Evolutionary conservation across 495 filamentous ascomycete genomes (phyloP), one percentile per base, ranked within the genome.

Genomic region (Amniculicola lignicola): DNA sequence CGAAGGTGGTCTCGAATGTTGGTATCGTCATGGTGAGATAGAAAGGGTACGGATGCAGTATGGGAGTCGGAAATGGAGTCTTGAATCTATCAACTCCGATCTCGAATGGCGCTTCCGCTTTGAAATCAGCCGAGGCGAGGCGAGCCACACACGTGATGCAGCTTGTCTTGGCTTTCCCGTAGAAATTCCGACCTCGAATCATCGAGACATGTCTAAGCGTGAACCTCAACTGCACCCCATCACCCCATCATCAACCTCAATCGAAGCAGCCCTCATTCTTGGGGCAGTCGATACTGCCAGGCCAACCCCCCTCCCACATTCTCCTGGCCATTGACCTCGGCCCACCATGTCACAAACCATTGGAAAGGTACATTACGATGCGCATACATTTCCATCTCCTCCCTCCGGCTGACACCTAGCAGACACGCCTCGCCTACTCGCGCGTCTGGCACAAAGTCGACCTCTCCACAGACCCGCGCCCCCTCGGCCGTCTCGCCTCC

Each of bases 341-440:
- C 15, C 41, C 37, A 51, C 74, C 33, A 87, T 87, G 83, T 88
- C 84, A 51, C 83, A 84, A 73, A 84, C 77, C 28, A 71, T 85
- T 65, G 84, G 84, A 61, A 74, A 78, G 67, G 85, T 87, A 77
- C 60, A 75, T 60, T 12, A 29, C 21, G 29, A 47, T 18, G 1
- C 27, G 36, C 27, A 28, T 10, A 36, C 38, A 33, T n/a, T 14
- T 10, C 28, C 40, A 33, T 22, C 39, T 43, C 16, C 27, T 39
- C 2, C 9, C 10, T 25, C 15, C 23, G 14, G 24, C 40, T 47
- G 35, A 53, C 33, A 4, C 14, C 24, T 23, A 25, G 16, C 49
- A 98, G 94, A 97, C 93, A 36, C 86, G 89, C 64, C 87, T 98
- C 47, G 94, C 93, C 74, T 99, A 96, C 80, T 88, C 89, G 41